A percentile compares a stretch with the other conserved stretches of the same genome.
phyloP scores from a whole-genome alignment of 371 early-diverging fungal species.

The Apophysomyces ossiformis region DNA sequence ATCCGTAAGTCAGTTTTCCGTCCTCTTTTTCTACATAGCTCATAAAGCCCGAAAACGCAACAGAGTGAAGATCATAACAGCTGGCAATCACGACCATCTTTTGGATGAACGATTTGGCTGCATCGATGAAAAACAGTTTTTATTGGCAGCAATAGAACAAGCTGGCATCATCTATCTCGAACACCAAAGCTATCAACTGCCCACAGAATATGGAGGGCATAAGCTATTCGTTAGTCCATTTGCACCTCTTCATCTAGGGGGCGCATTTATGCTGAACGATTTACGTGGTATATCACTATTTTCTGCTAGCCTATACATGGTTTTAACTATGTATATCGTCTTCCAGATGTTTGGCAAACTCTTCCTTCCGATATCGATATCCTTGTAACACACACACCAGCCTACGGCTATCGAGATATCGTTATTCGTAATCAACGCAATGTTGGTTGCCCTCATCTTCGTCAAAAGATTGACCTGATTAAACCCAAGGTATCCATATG shows the following conservation, averaged over 20 bases:
- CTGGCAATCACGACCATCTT: conserved; percentile 59
- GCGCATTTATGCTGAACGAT: conserved; percentile 56
- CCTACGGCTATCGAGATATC: conserved; percentile 42
- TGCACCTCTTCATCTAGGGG: conserved; percentile 53
- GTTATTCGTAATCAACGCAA: conserved; percentile 22
- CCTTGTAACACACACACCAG: conserved; percentile 62
- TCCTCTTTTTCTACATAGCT: not conserved
- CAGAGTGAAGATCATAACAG: conserved; percentile 57
- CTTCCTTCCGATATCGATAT: conserved; percentile 54
- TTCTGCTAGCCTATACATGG: not conserved
- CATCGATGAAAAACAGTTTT: conserved; percentile 19
- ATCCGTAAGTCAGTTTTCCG: conserved; percentile 24
- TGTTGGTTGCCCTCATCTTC: conserved; percentile 53
- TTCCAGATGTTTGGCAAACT: conserved; percentile 43
- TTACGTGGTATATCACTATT: conserved; percentile 29
- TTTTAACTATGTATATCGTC: not conserved
- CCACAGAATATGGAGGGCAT: conserved; percentile 35
- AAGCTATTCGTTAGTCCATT: conserved; percentile 58
- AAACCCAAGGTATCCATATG: conserved; percentile 51
- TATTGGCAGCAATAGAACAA: conserved; percentile 28
- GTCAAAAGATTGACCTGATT: conserved; percentile 40
- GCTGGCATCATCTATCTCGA: conserved; percentile 52
- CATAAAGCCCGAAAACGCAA: not conserved
- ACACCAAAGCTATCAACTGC: conserved; percentile 45
- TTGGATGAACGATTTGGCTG: conserved; percentile 34